Conservation (phyloP, 352 stramenopile genomes). For the Phytopythium ostracodes region DNA sequence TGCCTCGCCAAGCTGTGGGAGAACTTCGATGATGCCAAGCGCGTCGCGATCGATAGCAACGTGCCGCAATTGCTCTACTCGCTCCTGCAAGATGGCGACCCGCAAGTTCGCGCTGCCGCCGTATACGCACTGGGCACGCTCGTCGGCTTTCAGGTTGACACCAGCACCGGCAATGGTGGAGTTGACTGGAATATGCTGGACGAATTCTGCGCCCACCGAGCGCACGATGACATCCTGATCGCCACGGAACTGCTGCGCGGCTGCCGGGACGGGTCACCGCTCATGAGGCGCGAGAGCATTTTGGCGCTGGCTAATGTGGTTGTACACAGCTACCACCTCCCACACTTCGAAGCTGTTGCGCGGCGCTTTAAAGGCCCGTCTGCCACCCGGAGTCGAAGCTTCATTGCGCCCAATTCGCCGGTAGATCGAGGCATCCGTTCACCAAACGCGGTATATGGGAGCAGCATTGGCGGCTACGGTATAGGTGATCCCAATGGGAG, state of each 20-base stretch:
- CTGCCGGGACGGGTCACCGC: slow-evolving; percentile 75
- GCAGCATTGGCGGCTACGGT: slow-evolving; percentile 1
- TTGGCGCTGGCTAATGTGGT: slow-evolving; percentile 83
- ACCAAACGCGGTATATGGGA: not conserved
- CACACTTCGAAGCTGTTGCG: slow-evolving; percentile 79
- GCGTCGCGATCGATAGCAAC: slow-evolving; percentile 77
- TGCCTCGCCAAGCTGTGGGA: slow-evolving; percentile 95
- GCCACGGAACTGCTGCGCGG: slow-evolving; percentile 61
- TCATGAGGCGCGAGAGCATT: slow-evolving; percentile 82
- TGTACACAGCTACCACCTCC: slow-evolving; percentile 84
- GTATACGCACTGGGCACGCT: slow-evolving; percentile 93
- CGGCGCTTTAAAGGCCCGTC: slow-evolving; percentile 71
- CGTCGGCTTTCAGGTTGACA: slow-evolving; percentile 79
- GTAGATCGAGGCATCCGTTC: not conserved
- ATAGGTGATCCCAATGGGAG: not conserved
- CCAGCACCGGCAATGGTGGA: slow-evolving; percentile 39
- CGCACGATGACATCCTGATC: slow-evolving; percentile 64
- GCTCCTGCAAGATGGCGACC: slow-evolving; percentile 79
- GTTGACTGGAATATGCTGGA: slow-evolving; percentile 46
- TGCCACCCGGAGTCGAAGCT: slow-evolving; percentile 6
- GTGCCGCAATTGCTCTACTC: slow-evolving; percentile 81
- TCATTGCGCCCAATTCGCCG: slow-evolving; percentile 1
- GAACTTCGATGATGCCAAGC: slow-evolving; percentile 88
- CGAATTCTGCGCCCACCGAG: slow-evolving; percentile 55
- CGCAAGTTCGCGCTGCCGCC: slow-evolving; percentile 90